phyloP scores from a whole-genome alignment of 208 protist genomes.

The Zelonia costaricensis region DNA sequence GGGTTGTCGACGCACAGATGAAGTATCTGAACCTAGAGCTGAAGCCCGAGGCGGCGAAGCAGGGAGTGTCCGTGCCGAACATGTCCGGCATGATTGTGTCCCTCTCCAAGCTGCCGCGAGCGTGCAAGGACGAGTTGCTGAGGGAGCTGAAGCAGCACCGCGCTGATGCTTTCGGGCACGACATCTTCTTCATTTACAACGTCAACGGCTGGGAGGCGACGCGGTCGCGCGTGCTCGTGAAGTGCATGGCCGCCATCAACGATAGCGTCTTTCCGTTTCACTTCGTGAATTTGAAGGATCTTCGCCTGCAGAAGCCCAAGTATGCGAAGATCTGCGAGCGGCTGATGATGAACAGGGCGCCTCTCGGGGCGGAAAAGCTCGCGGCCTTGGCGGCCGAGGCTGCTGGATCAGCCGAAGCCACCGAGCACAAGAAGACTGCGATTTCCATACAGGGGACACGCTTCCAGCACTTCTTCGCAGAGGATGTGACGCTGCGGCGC shows the following conservation, averaged over 20 bases:
- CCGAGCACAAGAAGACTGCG: constrained; percentile 1
- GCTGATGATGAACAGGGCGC: constrained; percentile 20
- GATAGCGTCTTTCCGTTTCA: constrained; percentile 75
- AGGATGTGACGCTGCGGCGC: constrained; percentile 81
- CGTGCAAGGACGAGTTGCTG: constrained; percentile 44
- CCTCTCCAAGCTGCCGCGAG: constrained; percentile 55
- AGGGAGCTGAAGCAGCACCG: constrained; percentile 52
- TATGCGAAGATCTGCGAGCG: constrained; percentile 29
- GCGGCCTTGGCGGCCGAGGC: constrained; percentile 1
- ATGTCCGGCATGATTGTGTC: constrained; percentile 85
- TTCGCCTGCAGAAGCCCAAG: constrained; percentile 57
- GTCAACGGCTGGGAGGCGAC: constrained; percentile 90
- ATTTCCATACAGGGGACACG: constrained; percentile 9
- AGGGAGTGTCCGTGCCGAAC: constrained; percentile 69
- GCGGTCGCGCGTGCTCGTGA: constrained; percentile 76
- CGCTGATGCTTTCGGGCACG: constrained; percentile 68
- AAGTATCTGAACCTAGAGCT: constrained; percentile 86
- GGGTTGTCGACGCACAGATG: constrained; percentile 78
- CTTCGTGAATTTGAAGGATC: constrained; percentile 86
- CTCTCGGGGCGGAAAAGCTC: constrained; percentile 33
- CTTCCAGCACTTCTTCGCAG: constrained; percentile 65
- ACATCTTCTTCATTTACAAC: constrained; percentile 81
- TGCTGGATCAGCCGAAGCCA: background rate
- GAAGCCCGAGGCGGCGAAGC: constrained; percentile 17
- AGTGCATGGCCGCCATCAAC: constrained; percentile 81